Evolutionary conservation across 2,329 filamentous ascomycete species (phyloP).

Genomic region (Drechslera avenae): DNA sequence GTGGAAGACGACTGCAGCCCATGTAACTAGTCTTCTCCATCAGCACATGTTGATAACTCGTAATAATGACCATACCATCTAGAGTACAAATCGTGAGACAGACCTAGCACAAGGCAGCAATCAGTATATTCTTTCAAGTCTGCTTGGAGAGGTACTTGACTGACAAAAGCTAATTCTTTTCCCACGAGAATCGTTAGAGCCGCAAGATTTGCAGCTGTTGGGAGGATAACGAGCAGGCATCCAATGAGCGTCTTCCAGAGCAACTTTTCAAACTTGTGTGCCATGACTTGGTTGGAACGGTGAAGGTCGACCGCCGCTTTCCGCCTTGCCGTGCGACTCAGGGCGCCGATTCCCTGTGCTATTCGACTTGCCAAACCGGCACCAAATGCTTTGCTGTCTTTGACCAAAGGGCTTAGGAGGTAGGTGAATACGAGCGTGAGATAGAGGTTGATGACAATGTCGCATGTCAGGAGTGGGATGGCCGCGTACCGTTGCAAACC

Average conservation of each 20-base stretch:
- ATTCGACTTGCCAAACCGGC: slow-evolving; percentile 20
- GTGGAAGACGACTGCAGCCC: slow-evolving; percentile 41
- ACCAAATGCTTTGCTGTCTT: slow-evolving; percentile 13
- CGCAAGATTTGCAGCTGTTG: slow-evolving; percentile 47
- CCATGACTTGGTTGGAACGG: slow-evolving; percentile 22
- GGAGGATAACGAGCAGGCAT: slow-evolving; percentile 45
- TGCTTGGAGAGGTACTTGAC: background rate
- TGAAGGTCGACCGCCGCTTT: slow-evolving; percentile 12
- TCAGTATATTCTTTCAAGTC: background rate
- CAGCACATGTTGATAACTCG: background rate
- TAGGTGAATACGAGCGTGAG: slow-evolving; percentile 49
- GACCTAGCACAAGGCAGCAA: slow-evolving; percentile 15
- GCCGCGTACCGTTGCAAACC: slow-evolving; percentile 47
- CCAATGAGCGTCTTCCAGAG: slow-evolving; percentile 42
- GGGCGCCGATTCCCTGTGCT: slow-evolving; percentile 18
- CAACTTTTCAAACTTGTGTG: slow-evolving; percentile 32
- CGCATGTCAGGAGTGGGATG: slow-evolving; percentile 46
- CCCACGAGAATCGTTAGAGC: slow-evolving; percentile 39
- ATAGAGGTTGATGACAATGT: slow-evolving; percentile 47
- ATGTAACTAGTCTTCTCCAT: slow-evolving; percentile 38
- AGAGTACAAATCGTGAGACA: slow-evolving; percentile 50
- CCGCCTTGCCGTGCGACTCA: slow-evolving; percentile 8
- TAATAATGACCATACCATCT: slow-evolving; percentile 41
- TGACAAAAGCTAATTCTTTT: slow-evolving; percentile 46
- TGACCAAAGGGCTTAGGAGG: slow-evolving; percentile 42